Conservation (phyloP, 2,329 filamentous ascomycete species). For the Aspergillus aculeatus region DNA sequence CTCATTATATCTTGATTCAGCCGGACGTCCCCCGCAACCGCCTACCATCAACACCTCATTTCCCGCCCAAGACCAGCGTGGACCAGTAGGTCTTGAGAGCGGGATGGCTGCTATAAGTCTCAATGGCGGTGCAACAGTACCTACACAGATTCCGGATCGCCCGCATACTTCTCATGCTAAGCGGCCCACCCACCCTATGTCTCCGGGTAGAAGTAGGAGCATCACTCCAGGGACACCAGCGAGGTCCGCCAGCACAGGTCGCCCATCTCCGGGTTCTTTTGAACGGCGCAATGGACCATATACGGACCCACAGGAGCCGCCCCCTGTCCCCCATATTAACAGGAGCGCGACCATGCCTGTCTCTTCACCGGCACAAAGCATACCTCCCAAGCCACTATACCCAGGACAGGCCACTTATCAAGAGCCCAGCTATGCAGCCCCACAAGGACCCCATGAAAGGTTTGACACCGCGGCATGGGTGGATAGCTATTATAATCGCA, state of each 20-base stretch:
- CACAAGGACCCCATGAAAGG: conserved; percentile 19
- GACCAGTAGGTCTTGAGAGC: conserved; percentile 36
- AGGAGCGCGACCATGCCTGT: conserved; percentile 42
- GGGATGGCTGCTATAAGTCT: conserved; percentile 42
- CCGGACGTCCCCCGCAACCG: conserved; percentile 36
- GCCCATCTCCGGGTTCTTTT: conserved; percentile 15
- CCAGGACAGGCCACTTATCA: conserved; percentile 37
- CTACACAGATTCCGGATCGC: conserved; percentile 25
- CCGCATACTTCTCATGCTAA: conserved; percentile 42
- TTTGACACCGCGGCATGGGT: conserved; percentile 42
- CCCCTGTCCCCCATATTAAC: conserved; percentile 30
- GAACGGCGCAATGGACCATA: conserved; percentile 27
- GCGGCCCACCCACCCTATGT: conserved; percentile 26
- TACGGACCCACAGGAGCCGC: conserved; percentile 26
- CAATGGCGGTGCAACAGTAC: conserved; percentile 29
- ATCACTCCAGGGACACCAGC: conserved; percentile 23
- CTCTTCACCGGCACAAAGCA: conserved; percentile 14
- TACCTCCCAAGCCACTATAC: conserved; percentile 29
- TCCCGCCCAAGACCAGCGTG: conserved; percentile 28
- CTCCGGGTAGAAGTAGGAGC: conserved; percentile 24
- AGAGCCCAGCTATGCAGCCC: conserved; percentile 27
- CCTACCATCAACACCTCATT: conserved; percentile 43
- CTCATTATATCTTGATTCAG: conserved; percentile 12
- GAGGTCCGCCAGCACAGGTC: conserved; percentile 29
- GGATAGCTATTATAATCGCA: conserved; percentile 54